phyloP scores from a whole-genome alignment of 345 rosid species.

The Euphorbia peplus region DNA sequence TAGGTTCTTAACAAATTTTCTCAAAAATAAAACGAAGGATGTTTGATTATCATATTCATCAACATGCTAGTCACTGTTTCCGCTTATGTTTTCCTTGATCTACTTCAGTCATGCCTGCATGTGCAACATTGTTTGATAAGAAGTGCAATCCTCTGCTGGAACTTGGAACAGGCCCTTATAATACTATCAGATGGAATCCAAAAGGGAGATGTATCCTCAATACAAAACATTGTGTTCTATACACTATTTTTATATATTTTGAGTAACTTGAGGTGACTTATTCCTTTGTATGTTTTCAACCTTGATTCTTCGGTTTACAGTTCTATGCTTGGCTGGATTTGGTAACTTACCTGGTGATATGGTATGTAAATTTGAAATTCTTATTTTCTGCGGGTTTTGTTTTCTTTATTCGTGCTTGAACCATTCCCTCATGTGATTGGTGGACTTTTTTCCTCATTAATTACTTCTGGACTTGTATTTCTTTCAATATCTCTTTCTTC shows the following conservation, averaged over 20 bases:
- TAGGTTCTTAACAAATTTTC: neutral
- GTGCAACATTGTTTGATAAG: constrained; percentile 80
- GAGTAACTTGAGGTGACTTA: constrained; percentile 5
- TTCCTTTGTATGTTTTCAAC: constrained; percentile 19
- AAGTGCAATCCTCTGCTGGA: constrained; percentile 82
- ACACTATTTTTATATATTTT: neutral
- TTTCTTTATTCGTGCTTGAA: neutral
- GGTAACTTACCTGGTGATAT: constrained; percentile 98
- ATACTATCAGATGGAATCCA: constrained; percentile 89
- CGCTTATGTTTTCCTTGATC: constrained; percentile 46
- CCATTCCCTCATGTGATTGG: neutral
- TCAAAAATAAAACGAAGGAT: neutral
- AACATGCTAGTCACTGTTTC: neutral
- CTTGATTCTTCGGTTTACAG: constrained; percentile 48
- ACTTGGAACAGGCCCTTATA: constrained; percentile 87
- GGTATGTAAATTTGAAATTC: constrained; percentile 39
- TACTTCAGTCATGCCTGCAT: constrained; percentile 82
- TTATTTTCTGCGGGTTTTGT: constrained; percentile 6
- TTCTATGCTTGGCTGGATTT: constrained; percentile 90
- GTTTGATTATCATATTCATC: neutral
- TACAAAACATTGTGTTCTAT: constrained; percentile 10
- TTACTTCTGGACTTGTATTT: neutral
- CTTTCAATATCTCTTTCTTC: neutral
- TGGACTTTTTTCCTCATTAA: neutral
- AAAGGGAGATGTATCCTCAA: constrained; percentile 81